Base-by-base conservation (phyloP, 495 filamentous ascomycete genomes). In the Immersiella caudata region DNA sequence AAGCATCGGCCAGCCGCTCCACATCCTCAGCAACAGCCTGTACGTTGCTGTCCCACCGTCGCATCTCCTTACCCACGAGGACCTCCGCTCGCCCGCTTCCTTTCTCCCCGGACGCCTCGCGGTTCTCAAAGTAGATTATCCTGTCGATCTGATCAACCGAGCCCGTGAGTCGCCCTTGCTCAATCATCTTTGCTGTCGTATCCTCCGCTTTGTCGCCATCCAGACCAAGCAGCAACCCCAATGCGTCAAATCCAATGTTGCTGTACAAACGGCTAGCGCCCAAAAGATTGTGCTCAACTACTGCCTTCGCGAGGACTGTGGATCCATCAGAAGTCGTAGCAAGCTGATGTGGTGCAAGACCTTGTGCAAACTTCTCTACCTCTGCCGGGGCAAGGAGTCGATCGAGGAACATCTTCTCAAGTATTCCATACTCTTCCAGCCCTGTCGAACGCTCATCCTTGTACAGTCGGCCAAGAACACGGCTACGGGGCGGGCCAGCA, bases 351-450 rank as follows among this genome's bases (percentile, higher is more conserved):
- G 91, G 90, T 25, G 86, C 84, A 22, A 99, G 84, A 16, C 88
- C 89, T 64, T 90, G 81, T 0, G 93, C 89, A 73, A 99, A 99
- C 54, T 91, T 90, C 14, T 86, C 85, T 20, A 97, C 93, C 78
- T 99, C 95, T 21, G 85, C 87, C 2, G 90, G 86, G 8, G 84
- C 85, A 16, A 99, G 83, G 3, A 99, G 82, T 6, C 95, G 87
- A 78, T 98, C 93, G 27, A 99, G 85, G 76, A 96, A 96, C 87
- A 99, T 97, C 81, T 98, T 98, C 82, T 98, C 96, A 22, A 99
- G 82, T 62, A 99, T 97, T 51, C 86, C 83, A 72, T 90, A 94
- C 76, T 97, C 92, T 7, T 90, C 87, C 2, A 94, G 85, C 55
- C 87, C 85, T 1, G 85, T 79, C 0, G 92, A 86, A 21, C 95